Base-by-base conservation (phyloP, 345 rosid genomes). In the Populus simonii region DNA sequence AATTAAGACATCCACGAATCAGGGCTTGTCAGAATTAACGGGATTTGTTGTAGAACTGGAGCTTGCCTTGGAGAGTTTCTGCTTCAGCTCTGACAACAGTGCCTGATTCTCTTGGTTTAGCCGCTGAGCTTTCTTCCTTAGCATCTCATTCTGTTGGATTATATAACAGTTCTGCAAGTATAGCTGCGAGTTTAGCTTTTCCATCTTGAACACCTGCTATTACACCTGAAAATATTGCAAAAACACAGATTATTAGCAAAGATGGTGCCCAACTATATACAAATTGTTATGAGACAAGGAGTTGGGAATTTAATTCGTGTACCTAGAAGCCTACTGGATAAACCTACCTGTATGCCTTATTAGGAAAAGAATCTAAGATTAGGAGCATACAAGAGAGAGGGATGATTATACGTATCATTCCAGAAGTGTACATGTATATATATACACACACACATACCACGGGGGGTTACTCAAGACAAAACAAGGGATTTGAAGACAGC, bases 71-170 rank as follows among this genome's bases (percentile, higher is more conserved):
- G 88, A 49, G 35, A 76, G 80, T 75, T 80, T 86, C 82, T 83
- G 76, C 80, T 79, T 80, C 75, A 86, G 80, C 79, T 85, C 78
- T 3, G 82, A 73, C 57, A 83, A 69, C 66, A 85, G 73, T 31
- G 83, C 81, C 82, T 88, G 83, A 71, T 89, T 86, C 85, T 89
- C 89, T 77, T 85, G 81, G 66, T 81, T 79, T 25, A 89, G 92
- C 78, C 78, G 81, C 35, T 86, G 82, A 53, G 89, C 89, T 72
- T 80, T 85, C 80, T 71, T 85, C 88, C 89, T 75, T 39, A 85
- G 84, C 83, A 75, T 79, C 83, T 88, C 85, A 41, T 86, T 90
- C 78, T 90, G 86, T 27, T 83, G 83, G 68, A 80, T 75, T 38
- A 87, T 89, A 20, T 74, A 76, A 63, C 81, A 84, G 86, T 88